These are phyloP conservation scores for Alisma plantagoaquatica DNA, from an alignment of 106 monocot species.

Conservation along the genomic window DNA sequence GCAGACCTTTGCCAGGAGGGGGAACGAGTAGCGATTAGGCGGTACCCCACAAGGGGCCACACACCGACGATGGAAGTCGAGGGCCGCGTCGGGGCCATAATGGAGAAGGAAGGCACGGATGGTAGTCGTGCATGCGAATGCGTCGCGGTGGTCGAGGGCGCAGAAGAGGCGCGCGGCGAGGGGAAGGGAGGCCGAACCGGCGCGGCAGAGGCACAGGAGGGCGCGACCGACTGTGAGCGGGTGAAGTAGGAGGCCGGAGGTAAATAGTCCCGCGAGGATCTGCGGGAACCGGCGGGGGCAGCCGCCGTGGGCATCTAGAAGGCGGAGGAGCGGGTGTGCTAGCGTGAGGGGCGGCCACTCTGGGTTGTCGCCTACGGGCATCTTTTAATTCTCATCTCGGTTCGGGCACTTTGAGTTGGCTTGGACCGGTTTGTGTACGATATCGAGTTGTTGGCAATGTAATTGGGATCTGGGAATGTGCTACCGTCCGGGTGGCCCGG, in stretches of 20 bases:
- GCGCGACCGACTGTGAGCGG: slow-evolving; percentile 29
- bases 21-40: slow-evolving; percentile 51
- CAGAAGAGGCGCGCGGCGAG: slow-evolving; percentile 32
- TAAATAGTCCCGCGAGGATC: slow-evolving; percentile 26
- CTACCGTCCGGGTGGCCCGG: no score
- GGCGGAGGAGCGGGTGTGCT: slow-evolving; percentile 12
- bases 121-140: slow-evolving; percentile 40
- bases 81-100: slow-evolving; percentile 5
- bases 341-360: no score
- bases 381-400: no score
- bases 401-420: no score
- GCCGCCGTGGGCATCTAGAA: slow-evolving; percentile 4
- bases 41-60: slow-evolving; percentile 4
- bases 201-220: slow-evolving; percentile 24
- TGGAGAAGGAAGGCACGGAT: slow-evolving; percentile 15
- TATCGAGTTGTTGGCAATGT: no score
- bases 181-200: slow-evolving; percentile 10
- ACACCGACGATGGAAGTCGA: slow-evolving; percentile 19
- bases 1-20: slow-evolving; percentile 35
- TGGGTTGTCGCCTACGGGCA: no score
- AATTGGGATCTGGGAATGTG: no score
- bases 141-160: slow-evolving; percentile 24
- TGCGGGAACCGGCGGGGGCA: slow-evolving; percentile 7
- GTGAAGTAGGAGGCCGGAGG: slow-evolving; percentile 27
- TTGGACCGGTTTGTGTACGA: no score